Evolutionary conservation across 192 early-diverging fungal species (phyloP), one percentile per base, ranked within the genome.

Genomic region (Coemansia biformis): DNA sequence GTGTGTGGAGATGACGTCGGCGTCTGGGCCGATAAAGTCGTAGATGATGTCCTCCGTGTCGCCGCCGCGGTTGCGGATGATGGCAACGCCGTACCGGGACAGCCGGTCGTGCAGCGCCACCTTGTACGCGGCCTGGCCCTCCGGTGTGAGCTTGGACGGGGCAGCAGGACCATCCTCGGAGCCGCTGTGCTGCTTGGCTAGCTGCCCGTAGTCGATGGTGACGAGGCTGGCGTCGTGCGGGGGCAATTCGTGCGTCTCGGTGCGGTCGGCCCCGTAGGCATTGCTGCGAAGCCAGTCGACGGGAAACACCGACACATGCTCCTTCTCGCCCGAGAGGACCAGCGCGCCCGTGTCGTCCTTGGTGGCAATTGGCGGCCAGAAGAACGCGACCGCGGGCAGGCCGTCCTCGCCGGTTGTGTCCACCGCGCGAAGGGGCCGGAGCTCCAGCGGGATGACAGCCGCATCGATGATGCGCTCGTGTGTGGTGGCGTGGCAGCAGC

Each of bases 401-500:
- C 30, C 24, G 29, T 48, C 49, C 1, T 40, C 36, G 15, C 32
- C 48, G 5, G 41, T 24, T 15, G 43, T 43, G 23, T 33, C 34
- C 2, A 38, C 45, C 2, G 66, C 65, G 21, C 57, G 67, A 31
- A 72, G 36, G 8, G 74, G 68, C 16, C 56, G 65, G 22, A 76
- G 65, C 10, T 76, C 53, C 6, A 76, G 51, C 9, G 74, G 67
- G 17, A 76, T 45, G 6, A 62, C 58, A 1, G 63, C 35, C 0
- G 74, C 62, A 19, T 76, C 74, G 19, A 76, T 76, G 18, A 58
- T 18, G 43, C 74, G 74, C 50, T 76, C 74, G 44, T 57, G 61
- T 7, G 74, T 70, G 2, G 31, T 34, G 15, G 38, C 10, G 33
- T 76, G 74, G 10, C 74, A 68, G 33, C 74, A 76, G 34, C 74